Evolutionary conservation across 495 filamentous ascomycete genomes (phyloP).

Genomic region (Filosporella fistucella): DNA sequence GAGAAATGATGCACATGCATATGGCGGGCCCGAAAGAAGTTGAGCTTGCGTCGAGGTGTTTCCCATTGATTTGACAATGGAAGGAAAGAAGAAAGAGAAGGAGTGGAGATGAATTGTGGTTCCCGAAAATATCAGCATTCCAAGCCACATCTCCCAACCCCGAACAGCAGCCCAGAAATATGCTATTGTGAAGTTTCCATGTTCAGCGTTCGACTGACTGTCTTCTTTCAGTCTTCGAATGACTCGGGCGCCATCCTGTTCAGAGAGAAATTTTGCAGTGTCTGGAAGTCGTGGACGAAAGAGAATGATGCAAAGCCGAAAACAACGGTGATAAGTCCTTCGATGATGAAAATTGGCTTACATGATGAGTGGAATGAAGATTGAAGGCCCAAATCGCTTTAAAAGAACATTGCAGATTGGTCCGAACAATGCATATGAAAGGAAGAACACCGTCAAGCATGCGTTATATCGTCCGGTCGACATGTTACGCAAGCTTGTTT

Average conservation of each 20-base stretch:
- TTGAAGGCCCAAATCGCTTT: conserved; percentile 56
- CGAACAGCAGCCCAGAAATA: conserved; percentile 62
- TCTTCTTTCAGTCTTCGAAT: conserved; percentile 43
- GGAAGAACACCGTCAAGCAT: conserved; percentile 56
- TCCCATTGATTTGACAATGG: conserved; percentile 62
- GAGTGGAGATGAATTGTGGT: conserved; percentile 48
- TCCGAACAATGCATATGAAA: conserved; percentile 60
- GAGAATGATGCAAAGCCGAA: conserved; percentile 42
- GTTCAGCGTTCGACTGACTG: conserved; percentile 66
- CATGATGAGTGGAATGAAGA: conserved; percentile 54
- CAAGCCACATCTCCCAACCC: conserved; percentile 63
- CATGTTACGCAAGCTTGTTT: conserved; percentile 48
- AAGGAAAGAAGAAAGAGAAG: conserved; percentile 61
- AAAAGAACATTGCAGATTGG: conserved; percentile 59
- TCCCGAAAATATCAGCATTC: conserved; percentile 30
- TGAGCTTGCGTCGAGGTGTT: conserved; percentile 60
- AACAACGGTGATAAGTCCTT: conserved; percentile 37
- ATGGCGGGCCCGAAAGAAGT: conserved; percentile 62
- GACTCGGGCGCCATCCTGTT: conserved; percentile 44
- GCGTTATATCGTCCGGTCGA: conserved; percentile 50
- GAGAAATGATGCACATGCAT: conserved; percentile 29
- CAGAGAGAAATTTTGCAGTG: conserved; percentile 45
- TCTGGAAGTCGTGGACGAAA: conserved; percentile 52
- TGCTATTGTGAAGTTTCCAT: conserved; percentile 64
- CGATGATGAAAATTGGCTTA: conserved; percentile 60